A percentile compares a stretch with the other conserved stretches of the same genome.
These are phyloP conservation scores for Hippophae tibetana DNA, from an alignment of 306 rosid genomes.

Conservation along the genomic window DNA sequence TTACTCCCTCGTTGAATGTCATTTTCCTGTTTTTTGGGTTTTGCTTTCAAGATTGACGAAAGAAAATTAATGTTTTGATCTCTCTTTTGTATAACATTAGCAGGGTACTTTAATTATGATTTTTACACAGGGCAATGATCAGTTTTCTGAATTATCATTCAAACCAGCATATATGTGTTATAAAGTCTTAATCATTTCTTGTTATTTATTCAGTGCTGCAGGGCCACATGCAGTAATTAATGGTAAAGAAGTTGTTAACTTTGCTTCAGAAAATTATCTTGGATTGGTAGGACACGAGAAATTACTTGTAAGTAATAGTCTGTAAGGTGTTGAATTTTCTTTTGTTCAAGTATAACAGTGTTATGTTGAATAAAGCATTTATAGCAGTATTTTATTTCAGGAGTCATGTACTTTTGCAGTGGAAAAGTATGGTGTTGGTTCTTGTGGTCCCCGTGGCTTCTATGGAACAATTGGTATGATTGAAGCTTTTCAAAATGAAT, in stretches of 20 bases:
- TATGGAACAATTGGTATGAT: constrained; percentile 87
- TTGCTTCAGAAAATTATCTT: constrained; percentile 93
- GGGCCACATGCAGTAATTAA: constrained; percentile 69
- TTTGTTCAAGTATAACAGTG: constrained; percentile 2
- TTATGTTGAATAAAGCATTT: constrained; percentile 9
- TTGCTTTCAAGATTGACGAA: too few species aligned
- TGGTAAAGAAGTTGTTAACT: constrained; percentile 91
- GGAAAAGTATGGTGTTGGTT: constrained; percentile 97
- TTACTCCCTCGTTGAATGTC: too few species aligned
- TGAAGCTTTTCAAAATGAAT: constrained; percentile 12
- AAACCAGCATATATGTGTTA: too few species aligned
- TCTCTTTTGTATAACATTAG: too few species aligned
- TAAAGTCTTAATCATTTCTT: constrained; percentile 13
- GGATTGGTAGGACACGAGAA: constrained; percentile 78
- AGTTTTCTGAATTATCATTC: too few species aligned
- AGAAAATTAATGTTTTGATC: too few species aligned
- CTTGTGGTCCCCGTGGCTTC: constrained; percentile 99
- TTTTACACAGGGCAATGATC: too few species aligned
- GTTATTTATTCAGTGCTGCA: constrained; percentile 72
- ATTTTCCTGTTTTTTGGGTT: too few species aligned
- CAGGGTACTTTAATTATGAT: too few species aligned
- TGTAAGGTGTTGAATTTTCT: not conserved
- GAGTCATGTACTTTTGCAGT: constrained; percentile 82
- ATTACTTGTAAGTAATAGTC: constrained; percentile 54
- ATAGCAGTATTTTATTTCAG: constrained; percentile 38